phyloP scores from a whole-genome alignment of 2,329 filamentous ascomycete genomes.

The Colletotrichum sp. region DNA sequence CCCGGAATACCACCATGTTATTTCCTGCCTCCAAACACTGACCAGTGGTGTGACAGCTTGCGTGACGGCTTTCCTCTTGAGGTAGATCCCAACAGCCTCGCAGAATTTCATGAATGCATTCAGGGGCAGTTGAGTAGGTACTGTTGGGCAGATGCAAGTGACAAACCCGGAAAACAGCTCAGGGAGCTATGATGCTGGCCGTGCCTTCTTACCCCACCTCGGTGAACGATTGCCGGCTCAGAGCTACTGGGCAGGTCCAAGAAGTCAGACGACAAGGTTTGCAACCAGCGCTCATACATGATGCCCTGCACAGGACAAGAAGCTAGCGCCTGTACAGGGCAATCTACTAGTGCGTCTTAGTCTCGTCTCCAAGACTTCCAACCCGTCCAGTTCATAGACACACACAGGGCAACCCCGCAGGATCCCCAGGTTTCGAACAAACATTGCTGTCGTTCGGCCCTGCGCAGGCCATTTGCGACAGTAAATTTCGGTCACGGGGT shows the following conservation, averaged over 20 bases:
- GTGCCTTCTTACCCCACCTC: neutral
- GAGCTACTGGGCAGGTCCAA: neutral
- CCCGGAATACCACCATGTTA: neutral
- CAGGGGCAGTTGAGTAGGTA: neutral
- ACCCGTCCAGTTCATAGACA: neutral
- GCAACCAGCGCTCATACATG: neutral
- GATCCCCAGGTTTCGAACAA: neutral
- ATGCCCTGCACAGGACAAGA: neutral
- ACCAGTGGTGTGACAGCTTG: neutral
- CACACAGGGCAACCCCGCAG: slow-evolving; percentile 6
- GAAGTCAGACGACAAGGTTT: neutral
- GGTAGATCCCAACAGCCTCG: neutral
- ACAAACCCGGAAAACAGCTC: neutral
- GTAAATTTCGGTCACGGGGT: neutral
- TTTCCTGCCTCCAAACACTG: neutral
- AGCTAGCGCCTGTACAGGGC: neutral
- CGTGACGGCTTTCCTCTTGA: neutral
- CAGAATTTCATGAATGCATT: neutral
- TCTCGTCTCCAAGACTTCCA: neutral
- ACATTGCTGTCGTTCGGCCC: neutral
- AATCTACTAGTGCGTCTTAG: neutral
- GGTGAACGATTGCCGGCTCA: neutral
- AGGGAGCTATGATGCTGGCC: neutral
- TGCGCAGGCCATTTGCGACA: neutral
- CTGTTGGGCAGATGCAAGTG: neutral